Percentiles rank a stretch among this genome's conserved stretches.
Conservation (phyloP, 306 rosid genomes). For the Delonix regia region DNA sequence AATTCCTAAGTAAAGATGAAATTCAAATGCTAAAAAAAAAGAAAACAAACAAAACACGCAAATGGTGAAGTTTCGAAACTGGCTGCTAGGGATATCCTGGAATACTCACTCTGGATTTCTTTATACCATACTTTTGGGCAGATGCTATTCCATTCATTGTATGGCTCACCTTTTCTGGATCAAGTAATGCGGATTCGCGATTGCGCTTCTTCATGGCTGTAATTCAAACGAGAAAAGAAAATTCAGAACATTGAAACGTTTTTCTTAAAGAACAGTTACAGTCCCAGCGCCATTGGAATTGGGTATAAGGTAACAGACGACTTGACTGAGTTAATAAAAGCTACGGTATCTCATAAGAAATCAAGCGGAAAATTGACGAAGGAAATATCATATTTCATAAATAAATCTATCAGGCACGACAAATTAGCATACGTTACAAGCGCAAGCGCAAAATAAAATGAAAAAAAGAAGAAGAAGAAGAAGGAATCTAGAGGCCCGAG, state of each 20-base stretch:
- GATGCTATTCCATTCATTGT: constrained; percentile 45
- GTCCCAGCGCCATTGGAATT: not conserved
- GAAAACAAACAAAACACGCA: too few relatives aligned
- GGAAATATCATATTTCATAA: constrained; percentile 30
- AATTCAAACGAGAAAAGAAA: constrained; percentile 13
- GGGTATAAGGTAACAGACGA: not conserved
- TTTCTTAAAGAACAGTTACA: not conserved
- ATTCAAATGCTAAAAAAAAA: constrained; percentile 16
- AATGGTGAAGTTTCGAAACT: too few relatives aligned
- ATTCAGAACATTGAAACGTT: not conserved
- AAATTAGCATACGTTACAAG: too few relatives aligned
- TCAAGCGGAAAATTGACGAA: constrained; percentile 20
- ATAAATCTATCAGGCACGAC: constrained; percentile 5
- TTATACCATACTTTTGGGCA: constrained; percentile 41
- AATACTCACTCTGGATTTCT: constrained; percentile 52
- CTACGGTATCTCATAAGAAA: constrained; percentile 36
- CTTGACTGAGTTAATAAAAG: constrained; percentile 34
- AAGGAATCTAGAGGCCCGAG: constrained; percentile 31
- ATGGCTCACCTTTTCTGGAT: constrained; percentile 55
- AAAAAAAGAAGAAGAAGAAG: constrained; percentile 26
- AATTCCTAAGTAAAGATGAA: constrained; percentile 25
- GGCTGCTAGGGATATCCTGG: too few relatives aligned
- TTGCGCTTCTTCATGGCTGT: constrained; percentile 75
- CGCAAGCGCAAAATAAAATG: too few relatives aligned
- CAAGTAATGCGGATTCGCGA: constrained; percentile 54